phyloP scores from a whole-genome alignment of 108 stramenopile genomes.

The Nitzschia sp. region DNA sequence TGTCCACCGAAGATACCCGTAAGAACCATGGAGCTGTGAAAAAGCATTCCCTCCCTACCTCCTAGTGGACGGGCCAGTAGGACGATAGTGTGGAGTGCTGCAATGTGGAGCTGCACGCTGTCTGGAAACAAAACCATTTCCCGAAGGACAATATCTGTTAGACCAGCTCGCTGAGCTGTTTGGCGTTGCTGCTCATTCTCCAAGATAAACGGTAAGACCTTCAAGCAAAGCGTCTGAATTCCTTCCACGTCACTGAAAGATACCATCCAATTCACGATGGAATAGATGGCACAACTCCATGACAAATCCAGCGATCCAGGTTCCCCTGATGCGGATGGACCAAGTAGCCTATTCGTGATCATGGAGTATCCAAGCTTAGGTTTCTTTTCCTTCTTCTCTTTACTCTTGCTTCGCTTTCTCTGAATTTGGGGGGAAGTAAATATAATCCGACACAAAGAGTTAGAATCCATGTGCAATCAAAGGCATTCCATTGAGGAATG shows the following conservation, averaged over 20 bases:
- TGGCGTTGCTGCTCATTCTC: slow-evolving; percentile 81
- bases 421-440: too few relatives aligned
- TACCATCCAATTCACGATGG: slow-evolving; percentile 91
- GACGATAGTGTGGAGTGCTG: slow-evolving; percentile 89
- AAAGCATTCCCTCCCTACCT: slow-evolving; percentile 91
- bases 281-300: slow-evolving; percentile 87
- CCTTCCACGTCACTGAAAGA: slow-evolving; percentile 85
- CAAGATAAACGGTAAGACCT: slow-evolving; percentile 69
- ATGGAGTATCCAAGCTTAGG: slow-evolving; percentile 61
- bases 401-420: background rate
- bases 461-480: too few relatives aligned
- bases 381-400: slow-evolving; percentile 20
- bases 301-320: slow-evolving; percentile 58
- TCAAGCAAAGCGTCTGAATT: slow-evolving; percentile 73
- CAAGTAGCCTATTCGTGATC: slow-evolving; percentile 66
- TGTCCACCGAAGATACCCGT: slow-evolving; percentile 43
- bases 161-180: slow-evolving; percentile 75
- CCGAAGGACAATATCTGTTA: slow-evolving; percentile 77
- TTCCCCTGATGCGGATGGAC: slow-evolving; percentile 41
- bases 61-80: slow-evolving; percentile 90
- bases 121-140: slow-evolving; percentile 87
- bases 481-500: too few relatives aligned
- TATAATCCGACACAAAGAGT: too few relatives aligned
- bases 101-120: slow-evolving; percentile 74
- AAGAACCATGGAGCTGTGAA: slow-evolving; percentile 72